phyloP scores from a whole-genome alignment of 306 rosid genomes.

The Vigna mungo region DNA sequence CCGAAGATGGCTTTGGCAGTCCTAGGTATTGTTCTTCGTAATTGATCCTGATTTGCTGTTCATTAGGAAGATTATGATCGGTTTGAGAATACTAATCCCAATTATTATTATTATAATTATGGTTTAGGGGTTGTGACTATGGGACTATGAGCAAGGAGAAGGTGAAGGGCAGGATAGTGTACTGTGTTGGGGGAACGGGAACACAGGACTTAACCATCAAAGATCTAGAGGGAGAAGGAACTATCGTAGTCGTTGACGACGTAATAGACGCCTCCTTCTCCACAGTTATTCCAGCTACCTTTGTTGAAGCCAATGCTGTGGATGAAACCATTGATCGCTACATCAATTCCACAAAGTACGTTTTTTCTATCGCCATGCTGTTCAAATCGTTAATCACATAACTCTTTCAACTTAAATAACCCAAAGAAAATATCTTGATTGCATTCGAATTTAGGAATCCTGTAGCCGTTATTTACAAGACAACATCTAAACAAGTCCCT shows the following conservation, averaged over 20 bases:
- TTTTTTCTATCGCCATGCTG: not conserved
- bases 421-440: not conserved
- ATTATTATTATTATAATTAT: not conserved
- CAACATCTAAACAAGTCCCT: slow-evolving; percentile 36
- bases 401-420: not conserved
- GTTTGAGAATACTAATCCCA: slow-evolving; percentile 29
- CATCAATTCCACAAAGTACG: slow-evolving; percentile 79
- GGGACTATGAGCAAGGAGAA: slow-evolving; percentile 57
- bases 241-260: slow-evolving; percentile 52
- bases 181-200: slow-evolving; percentile 53
- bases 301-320: slow-evolving; percentile 42
- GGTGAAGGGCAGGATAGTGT: slow-evolving; percentile 78
- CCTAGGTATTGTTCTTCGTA: slow-evolving; percentile 52
- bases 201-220: slow-evolving; percentile 57
- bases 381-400: not conserved
- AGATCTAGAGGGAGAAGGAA: slow-evolving; percentile 64
- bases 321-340: slow-evolving; percentile 57
- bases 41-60: not conserved
- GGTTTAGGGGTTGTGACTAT: slow-evolving; percentile 70
- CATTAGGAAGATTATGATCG: not conserved
- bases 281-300: slow-evolving; percentile 60
- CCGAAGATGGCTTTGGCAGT: slow-evolving; percentile 47
- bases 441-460: slow-evolving; percentile 54
- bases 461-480: slow-evolving; percentile 62
- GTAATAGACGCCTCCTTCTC: slow-evolving; percentile 49